These are phyloP conservation scores for Fusarium nodosum DNA, from an alignment of 2,329 filamentous ascomycete species.

Conservation along the genomic window DNA sequence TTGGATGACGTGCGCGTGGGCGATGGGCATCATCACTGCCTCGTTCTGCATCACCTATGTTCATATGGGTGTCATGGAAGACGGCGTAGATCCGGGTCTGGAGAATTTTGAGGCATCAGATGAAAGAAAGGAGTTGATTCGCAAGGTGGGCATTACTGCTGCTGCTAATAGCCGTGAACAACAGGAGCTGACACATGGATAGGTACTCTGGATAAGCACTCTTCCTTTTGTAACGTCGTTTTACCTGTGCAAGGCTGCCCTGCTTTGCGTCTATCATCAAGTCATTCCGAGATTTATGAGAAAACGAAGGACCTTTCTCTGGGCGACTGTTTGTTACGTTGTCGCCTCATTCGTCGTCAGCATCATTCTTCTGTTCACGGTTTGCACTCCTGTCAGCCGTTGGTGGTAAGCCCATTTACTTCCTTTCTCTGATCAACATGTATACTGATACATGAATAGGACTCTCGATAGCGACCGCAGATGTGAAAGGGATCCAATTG, in stretches of 20 bases:
- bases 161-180: fast-evolving
- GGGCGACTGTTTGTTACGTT: constrained; percentile 12
- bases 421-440: fast-evolving
- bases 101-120: not conserved
- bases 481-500: not conserved
- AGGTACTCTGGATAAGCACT: constrained; percentile 32
- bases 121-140: constrained; percentile 1
- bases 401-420: constrained; percentile 16
- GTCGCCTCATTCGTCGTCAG: constrained; percentile 3
- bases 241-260: constrained; percentile 35
- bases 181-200: fast-evolving
- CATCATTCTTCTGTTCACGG: constrained; percentile 1
- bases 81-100: not conserved
- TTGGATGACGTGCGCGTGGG: constrained; percentile 30
- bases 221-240: constrained; percentile 32
- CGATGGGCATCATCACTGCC: not conserved
- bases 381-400: constrained; percentile 21
- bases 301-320: constrained; percentile 27
- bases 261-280: constrained; percentile 25
- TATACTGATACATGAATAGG: not conserved
- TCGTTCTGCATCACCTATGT: constrained; percentile 13
- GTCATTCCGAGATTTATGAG: constrained; percentile 33
- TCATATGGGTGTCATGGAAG: constrained; percentile 25
- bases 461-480: fast-evolving
- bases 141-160: not conserved